phyloP scores from a whole-genome alignment of 2,329 filamentous ascomycete species.

The Pyrenochaeta sp. region DNA sequence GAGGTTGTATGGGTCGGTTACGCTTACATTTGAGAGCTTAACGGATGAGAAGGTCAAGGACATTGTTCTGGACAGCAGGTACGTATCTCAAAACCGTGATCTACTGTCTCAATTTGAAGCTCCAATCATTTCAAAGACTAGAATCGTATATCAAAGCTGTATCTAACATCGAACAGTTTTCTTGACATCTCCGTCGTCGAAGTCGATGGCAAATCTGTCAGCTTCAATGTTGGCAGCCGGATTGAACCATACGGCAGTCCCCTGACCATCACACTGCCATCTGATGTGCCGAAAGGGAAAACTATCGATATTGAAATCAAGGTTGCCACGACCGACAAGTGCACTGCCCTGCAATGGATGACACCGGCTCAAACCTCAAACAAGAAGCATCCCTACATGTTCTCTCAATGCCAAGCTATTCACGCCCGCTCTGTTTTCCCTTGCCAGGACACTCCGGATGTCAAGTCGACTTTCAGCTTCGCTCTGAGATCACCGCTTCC shows the following conservation, averaged over 20 bases:
- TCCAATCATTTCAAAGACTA: no score
- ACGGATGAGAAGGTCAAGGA: slow-evolving; percentile 76
- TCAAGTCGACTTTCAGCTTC: slow-evolving; percentile 95
- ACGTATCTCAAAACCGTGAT: no score
- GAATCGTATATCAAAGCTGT: slow-evolving; percentile 1
- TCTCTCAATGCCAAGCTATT: slow-evolving; percentile 97
- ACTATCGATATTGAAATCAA: slow-evolving; percentile 56
- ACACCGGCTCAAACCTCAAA: slow-evolving; percentile 92
- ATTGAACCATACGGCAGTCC: slow-evolving; percentile 78
- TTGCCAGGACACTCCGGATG: slow-evolving; percentile 95
- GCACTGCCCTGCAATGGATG: slow-evolving; percentile 95
- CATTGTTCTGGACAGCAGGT: slow-evolving; percentile 85
- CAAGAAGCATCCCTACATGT: slow-evolving; percentile 96
- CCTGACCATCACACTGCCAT: slow-evolving; percentile 65
- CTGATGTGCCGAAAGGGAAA: slow-evolving; percentile 55
- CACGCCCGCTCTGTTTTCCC: slow-evolving; percentile 93
- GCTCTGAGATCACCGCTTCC: slow-evolving; percentile 85
- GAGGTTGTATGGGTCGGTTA: slow-evolving; percentile 77
- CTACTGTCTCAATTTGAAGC: no score
- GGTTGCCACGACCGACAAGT: slow-evolving; percentile 82
- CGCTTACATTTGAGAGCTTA: slow-evolving; percentile 77
- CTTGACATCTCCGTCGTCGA: slow-evolving; percentile 76
- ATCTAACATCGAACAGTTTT: slow-evolving; percentile 59
- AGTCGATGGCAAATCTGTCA: slow-evolving; percentile 68
- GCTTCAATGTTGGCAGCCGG: slow-evolving; percentile 75